These are phyloP conservation scores for Russula dissimulans DNA, from an alignment of 768 basidiomycete species.

Conservation along the genomic window DNA sequence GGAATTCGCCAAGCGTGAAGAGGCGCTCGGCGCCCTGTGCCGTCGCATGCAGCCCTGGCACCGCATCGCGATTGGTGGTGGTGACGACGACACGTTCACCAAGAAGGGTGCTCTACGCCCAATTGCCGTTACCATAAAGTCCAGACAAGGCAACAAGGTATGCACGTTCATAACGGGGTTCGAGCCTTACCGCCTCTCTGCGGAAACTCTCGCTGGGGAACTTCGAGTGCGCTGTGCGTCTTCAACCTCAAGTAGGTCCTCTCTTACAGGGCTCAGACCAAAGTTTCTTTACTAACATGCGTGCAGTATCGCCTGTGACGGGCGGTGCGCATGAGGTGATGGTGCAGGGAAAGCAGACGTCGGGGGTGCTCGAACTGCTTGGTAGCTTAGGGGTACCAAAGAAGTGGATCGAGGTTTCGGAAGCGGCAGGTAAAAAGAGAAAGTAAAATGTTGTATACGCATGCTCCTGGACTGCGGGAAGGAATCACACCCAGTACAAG, in stretches of 20 bases:
- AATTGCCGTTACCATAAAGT: conserved; percentile 58
- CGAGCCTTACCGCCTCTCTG: conserved; percentile 63
- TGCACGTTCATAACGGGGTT: conserved; percentile 71
- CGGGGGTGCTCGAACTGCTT: conserved; percentile 57
- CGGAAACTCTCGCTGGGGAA: conserved; percentile 71
- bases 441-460: background rate
- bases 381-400: conserved; percentile 66
- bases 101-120: conserved; percentile 72
- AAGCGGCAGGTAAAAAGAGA: conserved; percentile 21
- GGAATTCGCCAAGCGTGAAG: conserved; percentile 61
- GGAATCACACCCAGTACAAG: background rate
- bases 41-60: conserved; percentile 74
- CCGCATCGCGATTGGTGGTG: conserved; percentile 44
- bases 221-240: conserved; percentile 69
- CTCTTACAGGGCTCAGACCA: background rate
- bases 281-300: background rate
- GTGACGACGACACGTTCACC: conserved; percentile 42
- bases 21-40: conserved; percentile 43
- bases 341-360: conserved; percentile 78
- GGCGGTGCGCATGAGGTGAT: conserved; percentile 61
- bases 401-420: conserved; percentile 61
- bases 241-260: conserved; percentile 57
- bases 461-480: background rate
- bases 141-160: conserved; percentile 69
- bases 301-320: conserved; percentile 49